phyloP scores from a whole-genome alignment of 495 filamentous ascomycete genomes.

The Tuber borchii region DNA sequence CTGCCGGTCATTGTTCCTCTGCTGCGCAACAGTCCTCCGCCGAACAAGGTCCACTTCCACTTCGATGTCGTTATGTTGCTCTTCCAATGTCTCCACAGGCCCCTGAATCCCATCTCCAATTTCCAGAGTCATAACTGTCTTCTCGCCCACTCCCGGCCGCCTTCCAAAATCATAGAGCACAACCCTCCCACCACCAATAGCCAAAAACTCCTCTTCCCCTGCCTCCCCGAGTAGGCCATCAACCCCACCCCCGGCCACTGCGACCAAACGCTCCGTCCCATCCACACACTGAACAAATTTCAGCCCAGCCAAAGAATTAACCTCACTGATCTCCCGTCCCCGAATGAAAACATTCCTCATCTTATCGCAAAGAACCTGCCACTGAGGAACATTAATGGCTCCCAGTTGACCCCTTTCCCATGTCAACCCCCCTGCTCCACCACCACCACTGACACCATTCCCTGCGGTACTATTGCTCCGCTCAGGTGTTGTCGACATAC shows the following conservation, averaged over 20 bases:
- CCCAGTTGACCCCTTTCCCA: slow-evolving; percentile 37
- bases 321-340: slow-evolving; percentile 53
- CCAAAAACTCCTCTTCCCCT: slow-evolving; percentile 65
- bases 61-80: slow-evolving; percentile 70
- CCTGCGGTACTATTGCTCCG: slow-evolving; percentile 41
- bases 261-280: slow-evolving; percentile 57
- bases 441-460: slow-evolving; percentile 20
- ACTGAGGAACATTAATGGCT: slow-evolving; percentile 51
- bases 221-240: slow-evolving; percentile 55
- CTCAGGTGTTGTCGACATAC: slow-evolving; percentile 29
- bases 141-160: slow-evolving; percentile 51
- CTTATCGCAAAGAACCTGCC: slow-evolving; percentile 63
- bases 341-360: slow-evolving; percentile 58
- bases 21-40: slow-evolving; percentile 61
- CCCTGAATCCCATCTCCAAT: slow-evolving; percentile 64
- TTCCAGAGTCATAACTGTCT: slow-evolving; percentile 59
- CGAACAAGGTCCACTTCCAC: slow-evolving; percentile 76
- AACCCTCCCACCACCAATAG: slow-evolving; percentile 77
- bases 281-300: slow-evolving; percentile 56
- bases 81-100: slow-evolving; percentile 51
- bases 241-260: slow-evolving; percentile 69
- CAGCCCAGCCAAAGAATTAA: slow-evolving; percentile 54
- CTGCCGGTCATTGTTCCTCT: slow-evolving; percentile 45
- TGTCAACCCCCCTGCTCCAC: slow-evolving; percentile 42
- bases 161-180: slow-evolving; percentile 70